phyloP scores from a whole-genome alignment of 805 yeast species.

The Metschnikowia colocasiae region DNA sequence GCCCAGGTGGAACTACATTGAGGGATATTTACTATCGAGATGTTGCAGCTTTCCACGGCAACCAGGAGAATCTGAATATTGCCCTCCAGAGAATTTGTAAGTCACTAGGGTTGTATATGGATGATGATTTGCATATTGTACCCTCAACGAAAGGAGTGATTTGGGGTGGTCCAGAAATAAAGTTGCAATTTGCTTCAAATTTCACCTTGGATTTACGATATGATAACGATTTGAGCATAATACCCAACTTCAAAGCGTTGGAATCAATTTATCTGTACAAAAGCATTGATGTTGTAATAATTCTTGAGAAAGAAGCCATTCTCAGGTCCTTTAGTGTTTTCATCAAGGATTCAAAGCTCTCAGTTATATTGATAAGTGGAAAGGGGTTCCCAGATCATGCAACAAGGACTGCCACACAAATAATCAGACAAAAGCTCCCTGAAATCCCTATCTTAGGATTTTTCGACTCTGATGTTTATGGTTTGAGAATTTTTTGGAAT shows the following conservation, averaged over 20 bases:
- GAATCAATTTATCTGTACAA: background rate
- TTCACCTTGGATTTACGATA: background rate
- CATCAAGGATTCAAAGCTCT: conserved; percentile 6
- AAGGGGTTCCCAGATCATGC: conserved; percentile 19
- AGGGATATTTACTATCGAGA: conserved; percentile 18
- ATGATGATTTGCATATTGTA: conserved; percentile 7
- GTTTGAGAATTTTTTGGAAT: conserved; percentile 16
- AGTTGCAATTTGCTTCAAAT: conserved; percentile 2
- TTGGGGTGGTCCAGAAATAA: conserved; percentile 12
- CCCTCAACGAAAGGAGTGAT: conserved; percentile 18
- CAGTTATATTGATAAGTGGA: conserved; percentile 13
- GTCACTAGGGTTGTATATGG: conserved; percentile 7
- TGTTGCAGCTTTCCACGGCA: conserved; percentile 14
- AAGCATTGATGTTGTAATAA: conserved; percentile 17
- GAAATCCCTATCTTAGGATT: conserved; percentile 11
- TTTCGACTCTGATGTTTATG: conserved; percentile 20
- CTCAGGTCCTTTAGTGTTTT: conserved; percentile 31
- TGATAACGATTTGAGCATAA: conserved; percentile 2
- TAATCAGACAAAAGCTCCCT: conserved; percentile 2
- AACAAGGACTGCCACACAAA: conserved; percentile 11
- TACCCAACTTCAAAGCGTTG: conserved; percentile 3
- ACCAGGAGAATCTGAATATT: conserved; percentile 13
- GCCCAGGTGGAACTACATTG: conserved; percentile 11
- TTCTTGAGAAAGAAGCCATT: conserved; percentile 41
- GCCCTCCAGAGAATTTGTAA: conserved; percentile 7